A percentile compares a stretch with the other conserved stretches of the same genome.
phyloP scores from a whole-genome alignment of 2,329 filamentous ascomycete genomes.

The Huntiella abstrusa region DNA sequence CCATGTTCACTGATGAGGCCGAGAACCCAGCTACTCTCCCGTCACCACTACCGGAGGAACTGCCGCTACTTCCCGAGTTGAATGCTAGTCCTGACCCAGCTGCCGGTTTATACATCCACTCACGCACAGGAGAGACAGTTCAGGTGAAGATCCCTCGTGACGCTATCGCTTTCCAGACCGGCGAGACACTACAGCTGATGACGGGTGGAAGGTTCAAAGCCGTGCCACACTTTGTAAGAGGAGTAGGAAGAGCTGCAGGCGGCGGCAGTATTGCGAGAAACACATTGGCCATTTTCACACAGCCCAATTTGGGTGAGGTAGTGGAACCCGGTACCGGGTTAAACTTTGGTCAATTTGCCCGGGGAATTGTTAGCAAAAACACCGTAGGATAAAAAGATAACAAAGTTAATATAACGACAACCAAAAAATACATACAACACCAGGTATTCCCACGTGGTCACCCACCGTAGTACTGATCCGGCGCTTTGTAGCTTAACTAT shows the following conservation, averaged over 20 bases:
- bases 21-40: constrained; percentile 14
- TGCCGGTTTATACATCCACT: constrained; percentile 86
- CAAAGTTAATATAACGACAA: too few species aligned
- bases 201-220: constrained; percentile 83
- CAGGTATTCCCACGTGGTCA: too few species aligned
- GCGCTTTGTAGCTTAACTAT: too few species aligned
- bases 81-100: constrained; percentile 58
- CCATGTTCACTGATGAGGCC: constrained; percentile 84
- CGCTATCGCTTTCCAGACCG: constrained; percentile 90
- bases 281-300: constrained; percentile 89
- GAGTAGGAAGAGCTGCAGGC: constrained; percentile 37
- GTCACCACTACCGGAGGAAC: constrained; percentile 15
- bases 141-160: constrained; percentile 84
- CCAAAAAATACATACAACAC: too few species aligned
- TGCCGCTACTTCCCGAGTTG: constrained; percentile 48
- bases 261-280: constrained; percentile 46
- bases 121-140: constrained; percentile 60
- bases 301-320: constrained; percentile 73
- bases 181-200: constrained; percentile 77
- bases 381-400: constrained; percentile 24
- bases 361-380: constrained; percentile 39
- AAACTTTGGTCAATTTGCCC: constrained; percentile 60
- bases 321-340: constrained; percentile 49
- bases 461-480: too few species aligned
- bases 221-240: constrained; percentile 87